Evolutionary conservation across 2,329 filamentous ascomycete genomes (phyloP).

Genomic region (Verticillium zaregamsianum): DNA sequence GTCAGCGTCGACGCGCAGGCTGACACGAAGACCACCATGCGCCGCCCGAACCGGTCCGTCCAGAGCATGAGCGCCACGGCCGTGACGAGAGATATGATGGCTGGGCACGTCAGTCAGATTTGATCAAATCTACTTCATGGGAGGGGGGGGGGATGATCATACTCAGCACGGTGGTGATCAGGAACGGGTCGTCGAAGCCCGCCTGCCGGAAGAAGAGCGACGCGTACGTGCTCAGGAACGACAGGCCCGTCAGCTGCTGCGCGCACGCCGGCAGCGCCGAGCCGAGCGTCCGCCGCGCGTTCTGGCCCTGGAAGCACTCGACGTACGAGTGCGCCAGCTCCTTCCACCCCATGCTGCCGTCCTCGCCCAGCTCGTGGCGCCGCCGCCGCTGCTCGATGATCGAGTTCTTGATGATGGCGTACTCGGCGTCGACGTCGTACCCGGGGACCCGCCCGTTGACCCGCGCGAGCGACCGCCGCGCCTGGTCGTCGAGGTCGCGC

Average conservation of each 20-base stretch:
- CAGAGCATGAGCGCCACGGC: too few relatives aligned
- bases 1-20: conserved; percentile 7
- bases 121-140: too few relatives aligned
- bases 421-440: conserved; percentile 24
- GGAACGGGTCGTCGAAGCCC: conserved; percentile 19
- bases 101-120: too few relatives aligned
- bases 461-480: conserved; percentile 11
- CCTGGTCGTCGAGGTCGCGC: conserved; percentile 14
- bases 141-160: conserved; percentile 11
- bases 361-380: not conserved
- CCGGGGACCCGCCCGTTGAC: conserved; percentile 19
- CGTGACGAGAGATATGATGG: too few relatives aligned
- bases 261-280: conserved; percentile 20
- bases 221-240: conserved; percentile 16
- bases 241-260: conserved; percentile 17
- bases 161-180: conserved; percentile 15
- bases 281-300: conserved; percentile 24
- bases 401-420: conserved; percentile 15
- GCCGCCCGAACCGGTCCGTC: too few relatives aligned
- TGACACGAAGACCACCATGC: too few relatives aligned
- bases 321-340: conserved; percentile 14
- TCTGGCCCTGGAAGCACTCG: conserved; percentile 18
- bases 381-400: conserved; percentile 18
- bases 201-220: conserved; percentile 29
- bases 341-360: conserved; percentile 14